A percentile compares a stretch with the other conserved stretches of the same genome.
Evolutionary conservation across 2,329 filamentous ascomycete species (phyloP).

Genomic region (Penicillium digitatum): DNA sequence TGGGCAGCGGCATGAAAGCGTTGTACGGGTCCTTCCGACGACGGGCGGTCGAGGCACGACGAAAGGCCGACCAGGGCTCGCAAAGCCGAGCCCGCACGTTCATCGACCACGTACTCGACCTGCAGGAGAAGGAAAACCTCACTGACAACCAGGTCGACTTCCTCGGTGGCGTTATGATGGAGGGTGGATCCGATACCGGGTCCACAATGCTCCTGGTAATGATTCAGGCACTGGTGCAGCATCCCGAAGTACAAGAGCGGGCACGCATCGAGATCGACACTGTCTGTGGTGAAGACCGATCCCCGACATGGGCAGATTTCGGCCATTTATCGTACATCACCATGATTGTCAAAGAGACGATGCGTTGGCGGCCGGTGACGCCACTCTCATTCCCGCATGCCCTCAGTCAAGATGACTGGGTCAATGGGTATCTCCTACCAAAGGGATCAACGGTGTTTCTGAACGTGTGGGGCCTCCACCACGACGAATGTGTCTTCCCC

Average conservation of each 20-base stretch:
- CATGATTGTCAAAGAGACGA: neutral
- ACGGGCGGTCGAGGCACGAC: neutral
- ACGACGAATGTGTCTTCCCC: neutral
- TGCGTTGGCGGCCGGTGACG: neutral
- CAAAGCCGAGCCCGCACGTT: neutral
- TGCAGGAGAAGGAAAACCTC: neutral
- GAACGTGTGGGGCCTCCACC: neutral
- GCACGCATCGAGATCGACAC: neutral
- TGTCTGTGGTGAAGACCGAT: neutral
- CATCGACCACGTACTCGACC: neutral
- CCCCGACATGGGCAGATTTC: neutral
- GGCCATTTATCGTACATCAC: neutral
- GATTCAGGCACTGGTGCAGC: slow-evolving; percentile 12
- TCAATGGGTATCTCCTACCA: neutral
- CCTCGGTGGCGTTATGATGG: slow-evolving; percentile 24
- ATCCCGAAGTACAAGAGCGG: slow-evolving; percentile 3
- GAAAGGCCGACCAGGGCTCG: neutral
- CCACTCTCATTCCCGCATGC: neutral
- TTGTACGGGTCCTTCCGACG: neutral
- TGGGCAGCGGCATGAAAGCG: neutral
- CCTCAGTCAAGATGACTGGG: neutral
- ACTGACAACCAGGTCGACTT: slow-evolving; percentile 11
- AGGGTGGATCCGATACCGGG: slow-evolving; percentile 42
- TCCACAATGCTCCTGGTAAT: slow-evolving; percentile 37
- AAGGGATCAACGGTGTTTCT: neutral